Percentiles rank a stretch among this genome's conserved stretches.
Evolutionary conservation across 345 rosid genomes (phyloP).

Genomic region (Turnera subulata): DNA sequence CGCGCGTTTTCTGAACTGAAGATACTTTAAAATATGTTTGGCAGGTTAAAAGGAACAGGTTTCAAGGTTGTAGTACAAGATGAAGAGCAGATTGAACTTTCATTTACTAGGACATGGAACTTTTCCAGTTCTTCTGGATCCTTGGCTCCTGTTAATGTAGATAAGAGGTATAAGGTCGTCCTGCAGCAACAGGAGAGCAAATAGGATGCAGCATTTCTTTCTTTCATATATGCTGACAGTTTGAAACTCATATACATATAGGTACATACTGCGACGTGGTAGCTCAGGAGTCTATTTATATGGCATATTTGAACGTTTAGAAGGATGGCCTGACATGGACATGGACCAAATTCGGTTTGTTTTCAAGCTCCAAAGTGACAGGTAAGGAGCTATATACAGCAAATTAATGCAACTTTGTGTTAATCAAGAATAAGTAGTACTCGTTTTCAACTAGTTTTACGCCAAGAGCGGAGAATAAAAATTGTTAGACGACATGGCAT

Average conservation of each 20-base stretch:
- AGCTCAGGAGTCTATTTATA: constrained; percentile 65
- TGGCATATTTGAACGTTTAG: constrained; percentile 54
- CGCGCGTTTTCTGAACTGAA: neutral
- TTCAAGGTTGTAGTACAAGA: constrained; percentile 41
- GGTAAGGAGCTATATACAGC: constrained; percentile 21
- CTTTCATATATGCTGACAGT: neutral
- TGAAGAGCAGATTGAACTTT: constrained; percentile 62
- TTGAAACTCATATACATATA: constrained; percentile 6
- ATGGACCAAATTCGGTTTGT: constrained; percentile 78
- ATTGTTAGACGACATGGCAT: neutral
- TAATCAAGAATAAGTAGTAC: neutral
- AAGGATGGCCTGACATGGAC: constrained; percentile 71
- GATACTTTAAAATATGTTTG: neutral
- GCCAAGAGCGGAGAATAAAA: neutral
- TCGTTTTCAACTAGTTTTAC: too few species aligned
- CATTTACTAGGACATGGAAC: constrained; percentile 57
- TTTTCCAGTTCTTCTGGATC: constrained; percentile 18
- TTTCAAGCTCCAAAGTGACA: constrained; percentile 52
- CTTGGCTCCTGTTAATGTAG: constrained; percentile 61
- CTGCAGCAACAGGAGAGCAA: neutral
- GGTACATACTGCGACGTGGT: constrained; percentile 65
- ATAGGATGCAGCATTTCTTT: neutral
- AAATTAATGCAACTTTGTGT: too few species aligned
- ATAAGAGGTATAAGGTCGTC: constrained; percentile 49
- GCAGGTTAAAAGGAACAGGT: constrained; percentile 48